Evolutionary conservation across 495 filamentous ascomycete genomes (phyloP).

Genomic region (Hypoxylon rickii): DNA sequence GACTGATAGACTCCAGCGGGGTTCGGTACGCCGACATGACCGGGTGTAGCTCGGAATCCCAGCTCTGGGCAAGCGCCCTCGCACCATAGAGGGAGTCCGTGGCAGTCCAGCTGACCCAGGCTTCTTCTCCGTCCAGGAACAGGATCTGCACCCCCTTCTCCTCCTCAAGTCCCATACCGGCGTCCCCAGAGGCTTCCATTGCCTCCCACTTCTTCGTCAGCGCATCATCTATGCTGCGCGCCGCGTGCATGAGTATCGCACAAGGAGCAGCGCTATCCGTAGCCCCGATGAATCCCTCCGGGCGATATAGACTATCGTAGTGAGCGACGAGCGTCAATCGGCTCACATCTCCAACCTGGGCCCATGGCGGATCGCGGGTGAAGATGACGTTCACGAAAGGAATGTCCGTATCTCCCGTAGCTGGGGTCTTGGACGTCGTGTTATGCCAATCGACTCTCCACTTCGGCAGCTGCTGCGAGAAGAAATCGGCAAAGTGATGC

Average conservation of each 20-base stretch:
- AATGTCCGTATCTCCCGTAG: slow-evolving; percentile 63
- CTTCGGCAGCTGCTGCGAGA: slow-evolving; percentile 66
- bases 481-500: slow-evolving; percentile 77
- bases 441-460: slow-evolving; percentile 87
- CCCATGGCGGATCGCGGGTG: slow-evolving; percentile 80
- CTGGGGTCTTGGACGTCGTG: slow-evolving; percentile 73
- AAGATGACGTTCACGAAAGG: slow-evolving; percentile 85
- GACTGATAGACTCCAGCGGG: slow-evolving; percentile 71
- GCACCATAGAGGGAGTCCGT: slow-evolving; percentile 83
- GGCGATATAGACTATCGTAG: slow-evolving; percentile 79
- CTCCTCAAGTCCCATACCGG: slow-evolving; percentile 39
- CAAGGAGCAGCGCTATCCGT: slow-evolving; percentile 89
- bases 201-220: slow-evolving; percentile 45
- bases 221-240: slow-evolving; percentile 46
- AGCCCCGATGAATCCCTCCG: slow-evolving; percentile 82
- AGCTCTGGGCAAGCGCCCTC: slow-evolving; percentile 73
- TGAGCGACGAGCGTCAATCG: slow-evolving; percentile 88
- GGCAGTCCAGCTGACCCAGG: slow-evolving; percentile 74
- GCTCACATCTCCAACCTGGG: slow-evolving; percentile 66
- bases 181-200: slow-evolving; percentile 43
- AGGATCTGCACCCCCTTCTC: slow-evolving; percentile 79
- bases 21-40: slow-evolving; percentile 72
- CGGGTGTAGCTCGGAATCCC: slow-evolving; percentile 71
- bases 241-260: slow-evolving; percentile 78
- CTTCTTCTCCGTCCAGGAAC: slow-evolving; percentile 89